phyloP scores from a whole-genome alignment of 2,329 filamentous ascomycete species.

The Paradendryphiella salina region DNA sequence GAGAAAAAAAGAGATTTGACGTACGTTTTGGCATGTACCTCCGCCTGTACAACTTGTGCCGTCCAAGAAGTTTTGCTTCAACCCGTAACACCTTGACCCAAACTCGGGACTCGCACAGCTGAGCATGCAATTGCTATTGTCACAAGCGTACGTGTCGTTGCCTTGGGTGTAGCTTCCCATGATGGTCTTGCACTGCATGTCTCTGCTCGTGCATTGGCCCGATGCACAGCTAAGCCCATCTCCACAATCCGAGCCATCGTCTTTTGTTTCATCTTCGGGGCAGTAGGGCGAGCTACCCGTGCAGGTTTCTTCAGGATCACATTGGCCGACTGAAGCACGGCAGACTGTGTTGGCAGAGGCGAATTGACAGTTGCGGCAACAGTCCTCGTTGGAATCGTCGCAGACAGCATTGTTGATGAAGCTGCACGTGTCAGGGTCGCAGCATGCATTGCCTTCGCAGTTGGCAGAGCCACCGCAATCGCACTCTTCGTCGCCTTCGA shows the following conservation, averaged over 20 bases:
- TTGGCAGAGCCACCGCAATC: constrained; percentile 80
- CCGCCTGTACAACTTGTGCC: constrained; percentile 83
- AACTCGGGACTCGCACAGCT: constrained; percentile 75
- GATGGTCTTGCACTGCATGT: constrained; percentile 83
- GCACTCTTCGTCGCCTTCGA: constrained; percentile 91
- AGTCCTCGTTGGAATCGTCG: constrained; percentile 82
- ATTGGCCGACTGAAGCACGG: constrained; percentile 74
- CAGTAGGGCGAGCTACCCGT: constrained; percentile 72
- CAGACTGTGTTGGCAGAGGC: constrained; percentile 72
- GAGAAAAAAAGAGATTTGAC: not conserved
- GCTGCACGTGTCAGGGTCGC: constrained; percentile 82
- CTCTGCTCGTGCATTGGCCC: constrained; percentile 90
- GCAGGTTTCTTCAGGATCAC: constrained; percentile 85
- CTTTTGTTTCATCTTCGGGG: constrained; percentile 69
- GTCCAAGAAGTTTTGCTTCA: constrained; percentile 92
- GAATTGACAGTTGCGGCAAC: constrained; percentile 74
- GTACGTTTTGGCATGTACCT: constrained; percentile 72
- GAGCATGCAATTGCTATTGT: constrained; percentile 70
- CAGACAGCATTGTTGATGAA: constrained; percentile 77
- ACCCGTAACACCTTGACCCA: constrained; percentile 67
- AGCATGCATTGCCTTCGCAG: constrained; percentile 79
- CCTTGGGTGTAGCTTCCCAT: constrained; percentile 73
- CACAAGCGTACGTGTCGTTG: constrained; percentile 82
- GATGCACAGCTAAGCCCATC: constrained; percentile 76
- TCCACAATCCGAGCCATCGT: constrained; percentile 74